Base-by-base conservation (phyloP, 305 asterid genomes). In the Striga hermonthica region DNA sequence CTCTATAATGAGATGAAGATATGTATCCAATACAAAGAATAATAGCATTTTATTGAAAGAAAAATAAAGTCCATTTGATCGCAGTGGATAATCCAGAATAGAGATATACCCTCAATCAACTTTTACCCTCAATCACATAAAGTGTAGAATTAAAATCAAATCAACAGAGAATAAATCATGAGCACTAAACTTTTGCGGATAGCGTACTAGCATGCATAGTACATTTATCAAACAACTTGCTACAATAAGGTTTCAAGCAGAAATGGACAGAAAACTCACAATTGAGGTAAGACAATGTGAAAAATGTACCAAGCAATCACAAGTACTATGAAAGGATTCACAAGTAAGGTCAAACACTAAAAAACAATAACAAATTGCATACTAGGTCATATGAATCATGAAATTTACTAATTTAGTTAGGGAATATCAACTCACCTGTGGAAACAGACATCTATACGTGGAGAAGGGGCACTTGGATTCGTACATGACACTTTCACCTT, bases 381-480 rank as follows among this genome's bases (percentile, higher is more conserved):
- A 62, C 16, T 40, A 9, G 31, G 31, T 22, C 10, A 5, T 4
- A 62, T 4, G 67, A 47, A 7, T 11, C 6, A 41, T 22, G 52
- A 9, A 16, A 14, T 41, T 5, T 5, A 22, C n/a, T 44, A 60
- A 64, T 62, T 62, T 28, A 59, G 71, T 53, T 52, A 15, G 40
- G 53, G 62, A 54, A 40, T 36, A 66, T 9, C 62, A 66, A 78
- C 90, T 82, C 75, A 84, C 98, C 96, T 87, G 75, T 92, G 98
- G 83, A 90, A 90, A 77, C 97, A 87, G 38, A 92, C 67, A 76
- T 83, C 87, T 4, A 84, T 70, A 61, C 65, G 80, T 36, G 83
- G 84, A 1, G 75, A 68, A 41, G 82, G 84, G 47, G 77, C 74
- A 72, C 76, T 77, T 53, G 78, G 75, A 68, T 72, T 80, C 37